Base-by-base conservation (phyloP, 2,329 filamentous ascomycete genomes). In the Trichoderma sp. region DNA sequence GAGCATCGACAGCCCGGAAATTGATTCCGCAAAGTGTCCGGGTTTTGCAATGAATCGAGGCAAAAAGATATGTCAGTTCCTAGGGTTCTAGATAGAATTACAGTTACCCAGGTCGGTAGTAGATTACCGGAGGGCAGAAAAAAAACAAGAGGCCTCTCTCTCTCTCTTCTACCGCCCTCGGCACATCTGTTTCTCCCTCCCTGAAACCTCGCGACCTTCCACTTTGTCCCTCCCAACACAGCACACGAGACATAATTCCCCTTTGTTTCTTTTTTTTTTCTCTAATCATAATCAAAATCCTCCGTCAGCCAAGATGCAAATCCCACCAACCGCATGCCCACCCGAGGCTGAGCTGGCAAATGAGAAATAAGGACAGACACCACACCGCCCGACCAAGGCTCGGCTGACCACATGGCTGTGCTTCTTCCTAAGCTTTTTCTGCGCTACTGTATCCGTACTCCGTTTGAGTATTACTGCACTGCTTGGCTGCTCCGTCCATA, bases 131-230 rank as follows among this genome's bases (percentile, higher is more conserved):
- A 30, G 12, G 30, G 20, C 15, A 55, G 30, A 34, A 28, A 26
- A 43, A 43, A 43, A 12, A 17, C 17, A 34, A 58, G 13, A n/a
- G 20, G 53, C 20, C 39, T 43, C 39, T n/a, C 36, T 43, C 30
- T 32, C 30, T 32, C 30, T 12, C 47, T n/a, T n/a, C 20, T 15
- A 62, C 32, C 32, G 32, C 32, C 62, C 43, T 50, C 63, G 63
- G 63, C 43, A 67, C n/a, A 57, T 67, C 32, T 67, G 64, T 67
- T 47, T 68, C 65, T 68, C 36, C 55, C 53, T 47, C 66, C 55
- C 66, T 50, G 32, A 50, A 28, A 39, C 62, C 50, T 30, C 32
- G 17, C 34, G 53, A 36, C 20, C 36, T 68, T 30, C 34, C 34
- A 34, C 34, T 47, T 43, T 26, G 13, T 34, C 8, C 8, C 28